Evolutionary conservation across 352 stramenopile genomes (phyloP).

Genomic region (Phytophthora gonapodyides): DNA sequence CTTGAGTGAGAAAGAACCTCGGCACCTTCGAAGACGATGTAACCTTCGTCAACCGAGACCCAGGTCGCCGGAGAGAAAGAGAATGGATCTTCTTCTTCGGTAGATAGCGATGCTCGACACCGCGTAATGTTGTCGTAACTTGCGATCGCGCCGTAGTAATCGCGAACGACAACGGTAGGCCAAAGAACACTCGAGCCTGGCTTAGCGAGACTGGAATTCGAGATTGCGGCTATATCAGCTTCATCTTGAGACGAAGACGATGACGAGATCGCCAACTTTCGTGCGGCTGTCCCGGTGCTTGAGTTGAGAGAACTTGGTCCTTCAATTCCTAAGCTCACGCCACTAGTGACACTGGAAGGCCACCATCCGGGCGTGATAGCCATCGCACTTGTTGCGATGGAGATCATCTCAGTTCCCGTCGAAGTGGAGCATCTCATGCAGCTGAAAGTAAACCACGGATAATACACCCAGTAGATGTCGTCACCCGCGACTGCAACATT

Average conservation of each 20-base stretch:
- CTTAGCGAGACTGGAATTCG: constrained; percentile 19
- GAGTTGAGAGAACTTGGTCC: constrained; percentile 19
- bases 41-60: constrained; percentile 40
- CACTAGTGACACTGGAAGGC: constrained; percentile 62
- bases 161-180: constrained; percentile 63
- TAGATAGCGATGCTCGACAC: constrained; percentile 26
- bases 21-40: constrained; percentile 58
- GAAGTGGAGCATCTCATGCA: constrained; percentile 40
- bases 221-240: not conserved
- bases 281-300: not conserved
- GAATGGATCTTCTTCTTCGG: constrained; percentile 42
- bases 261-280: constrained; percentile 9
- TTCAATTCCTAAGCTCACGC: constrained; percentile 46
- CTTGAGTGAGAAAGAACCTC: constrained; percentile 43
- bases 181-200: constrained; percentile 38
- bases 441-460: constrained; percentile 42
- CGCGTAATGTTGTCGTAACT: constrained; percentile 42
- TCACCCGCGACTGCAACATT: constrained; percentile 47
- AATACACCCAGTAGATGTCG: constrained; percentile 72
- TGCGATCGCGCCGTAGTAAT: constrained; percentile 65
- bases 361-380: constrained; percentile 56
- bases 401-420: not conserved
- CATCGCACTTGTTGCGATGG: constrained; percentile 48
- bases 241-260: constrained; percentile 4
- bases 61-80: constrained; percentile 44